These are phyloP conservation scores for Ploettnerulaceae sp. DNA, from an alignment of 2,329 filamentous ascomycete genomes.

Conservation along the genomic window DNA sequence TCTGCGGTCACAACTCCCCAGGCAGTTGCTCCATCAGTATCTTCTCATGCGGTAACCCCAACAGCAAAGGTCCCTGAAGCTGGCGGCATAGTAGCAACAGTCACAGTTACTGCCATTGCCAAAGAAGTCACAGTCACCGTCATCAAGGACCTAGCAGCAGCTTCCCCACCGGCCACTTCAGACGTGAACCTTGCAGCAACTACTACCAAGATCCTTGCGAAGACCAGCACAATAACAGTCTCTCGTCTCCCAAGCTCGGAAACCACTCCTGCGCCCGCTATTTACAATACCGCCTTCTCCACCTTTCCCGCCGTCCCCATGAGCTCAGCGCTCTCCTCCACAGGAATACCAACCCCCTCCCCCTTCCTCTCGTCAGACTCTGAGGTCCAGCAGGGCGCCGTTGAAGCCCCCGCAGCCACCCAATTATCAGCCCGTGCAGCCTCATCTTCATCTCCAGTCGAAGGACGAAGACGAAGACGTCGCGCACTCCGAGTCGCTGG, in stretches of 20 bases:
- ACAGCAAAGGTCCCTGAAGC: neutral
- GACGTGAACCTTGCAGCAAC: neutral
- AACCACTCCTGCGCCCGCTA: neutral
- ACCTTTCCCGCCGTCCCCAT: neutral
- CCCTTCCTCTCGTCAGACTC: slow-evolving; percentile 6
- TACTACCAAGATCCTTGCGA: neutral
- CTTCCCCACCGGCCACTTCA: neutral
- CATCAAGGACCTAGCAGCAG: neutral
- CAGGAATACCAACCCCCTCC: neutral
- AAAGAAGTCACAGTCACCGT: slow-evolving; percentile 9
- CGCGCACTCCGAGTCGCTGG: neutral
- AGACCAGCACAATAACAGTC: neutral
- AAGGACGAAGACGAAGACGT: neutral
- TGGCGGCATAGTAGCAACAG: slow-evolving; percentile 12
- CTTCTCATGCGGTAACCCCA: neutral
- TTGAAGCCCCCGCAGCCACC: neutral
- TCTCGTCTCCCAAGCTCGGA: neutral
- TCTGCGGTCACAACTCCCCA: neutral
- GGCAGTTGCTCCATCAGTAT: neutral
- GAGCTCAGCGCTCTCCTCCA: neutral
- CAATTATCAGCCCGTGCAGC: neutral
- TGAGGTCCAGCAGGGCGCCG: neutral
- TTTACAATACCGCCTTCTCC: neutral
- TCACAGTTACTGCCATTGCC: slow-evolving; percentile 14
- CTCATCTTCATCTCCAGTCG: neutral